Base-by-base conservation (phyloP, 202 grass and related monocot species). In the Dendrocalamus latiflorus region DNA sequence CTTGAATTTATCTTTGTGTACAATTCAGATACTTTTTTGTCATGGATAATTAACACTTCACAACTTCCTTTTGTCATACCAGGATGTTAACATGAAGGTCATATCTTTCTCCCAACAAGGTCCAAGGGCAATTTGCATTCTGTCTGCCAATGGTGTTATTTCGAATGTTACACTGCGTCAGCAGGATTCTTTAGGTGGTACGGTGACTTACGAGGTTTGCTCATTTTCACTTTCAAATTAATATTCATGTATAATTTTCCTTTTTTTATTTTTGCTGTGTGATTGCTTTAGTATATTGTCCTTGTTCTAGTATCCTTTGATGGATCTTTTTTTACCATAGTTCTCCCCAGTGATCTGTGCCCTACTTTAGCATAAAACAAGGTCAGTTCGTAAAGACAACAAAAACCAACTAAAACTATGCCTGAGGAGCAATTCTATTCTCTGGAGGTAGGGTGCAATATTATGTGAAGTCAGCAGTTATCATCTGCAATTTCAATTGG, bases 91-190 rank as follows among this genome's bases (percentile, higher is more conserved):
- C 51, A 92, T 90, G 90, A 95, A 95, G 60, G 74, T 92, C 74
- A 95, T 95, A 78, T 90, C 93, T 59, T 95, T 95, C 84, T 88
- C 93, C 11, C 93, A 95, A 90, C 93, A 95, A 95, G 93, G 93
- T 43, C 82, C 72, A 38, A 88, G 70, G 75, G 90, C 90, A 39
- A 95, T 95, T 67, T 95, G 93, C 22, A 89, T 95, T 79, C 79
- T 95, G 12, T 90, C 93, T 26, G 93, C 93, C 8, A 95, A 90
- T 81, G 93, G 93, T 48, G 53, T 92, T 28, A 88, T 95, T 65
- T 92, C 93, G 6, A 94, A 94, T 84, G 93, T 92, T 80, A 94
- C 90, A 17, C 67, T 95, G 28, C 90, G 88, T 60, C 93, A 92
- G 54, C 85, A 81, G 2, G 93, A 92, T 74, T 90, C 93, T 56